phyloP scores from a whole-genome alignment of 345 rosid genomes.

The Draba incana region DNA sequence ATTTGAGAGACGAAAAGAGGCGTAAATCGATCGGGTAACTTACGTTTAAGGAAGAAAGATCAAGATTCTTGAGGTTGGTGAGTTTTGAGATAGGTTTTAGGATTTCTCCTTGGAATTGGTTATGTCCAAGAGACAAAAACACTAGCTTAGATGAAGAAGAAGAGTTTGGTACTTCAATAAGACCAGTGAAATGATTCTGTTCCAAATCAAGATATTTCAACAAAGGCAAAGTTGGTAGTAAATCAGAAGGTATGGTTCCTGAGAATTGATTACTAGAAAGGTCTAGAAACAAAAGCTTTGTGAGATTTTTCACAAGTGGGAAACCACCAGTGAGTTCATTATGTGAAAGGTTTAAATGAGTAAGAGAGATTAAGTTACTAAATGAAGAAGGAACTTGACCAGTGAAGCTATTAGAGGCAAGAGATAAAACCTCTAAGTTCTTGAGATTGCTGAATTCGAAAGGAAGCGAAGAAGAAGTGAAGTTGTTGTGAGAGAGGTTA shows the following conservation, averaged over 20 bases:
- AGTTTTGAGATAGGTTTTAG: conserved; percentile 12
- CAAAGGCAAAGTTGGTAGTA: conserved; percentile 18
- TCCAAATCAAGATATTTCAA: conserved; percentile 23
- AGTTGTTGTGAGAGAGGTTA: conserved; percentile 28
- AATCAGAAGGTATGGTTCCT: conserved; percentile 26
- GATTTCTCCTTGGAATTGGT: conserved; percentile 25
- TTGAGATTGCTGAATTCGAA: conserved; percentile 20
- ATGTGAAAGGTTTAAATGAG: conserved; percentile 23
- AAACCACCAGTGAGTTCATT: conserved; percentile 27
- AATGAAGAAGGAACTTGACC: conserved; percentile 30
- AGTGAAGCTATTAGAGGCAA: conserved; percentile 10
- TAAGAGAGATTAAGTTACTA: conserved; percentile 13
- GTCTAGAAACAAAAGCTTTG: conserved; percentile 14
- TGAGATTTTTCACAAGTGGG: conserved; percentile 17
- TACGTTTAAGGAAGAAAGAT: conserved; percentile 11
- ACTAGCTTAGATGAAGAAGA: conserved; percentile 20
- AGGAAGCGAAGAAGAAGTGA: conserved; percentile 26
- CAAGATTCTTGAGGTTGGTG: conserved; percentile 6
- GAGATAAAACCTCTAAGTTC: conserved; percentile 23
- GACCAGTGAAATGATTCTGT: conserved; percentile 23
- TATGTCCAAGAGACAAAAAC: conserved; percentile 9
- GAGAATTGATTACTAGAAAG: conserved; percentile 20
- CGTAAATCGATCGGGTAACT: conserved; percentile 21
- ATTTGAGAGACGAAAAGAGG: conserved; percentile 19
- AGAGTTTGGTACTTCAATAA: conserved; percentile 3